Conservation (phyloP, 495 filamentous ascomycete species). For the Platismatia glauca region DNA sequence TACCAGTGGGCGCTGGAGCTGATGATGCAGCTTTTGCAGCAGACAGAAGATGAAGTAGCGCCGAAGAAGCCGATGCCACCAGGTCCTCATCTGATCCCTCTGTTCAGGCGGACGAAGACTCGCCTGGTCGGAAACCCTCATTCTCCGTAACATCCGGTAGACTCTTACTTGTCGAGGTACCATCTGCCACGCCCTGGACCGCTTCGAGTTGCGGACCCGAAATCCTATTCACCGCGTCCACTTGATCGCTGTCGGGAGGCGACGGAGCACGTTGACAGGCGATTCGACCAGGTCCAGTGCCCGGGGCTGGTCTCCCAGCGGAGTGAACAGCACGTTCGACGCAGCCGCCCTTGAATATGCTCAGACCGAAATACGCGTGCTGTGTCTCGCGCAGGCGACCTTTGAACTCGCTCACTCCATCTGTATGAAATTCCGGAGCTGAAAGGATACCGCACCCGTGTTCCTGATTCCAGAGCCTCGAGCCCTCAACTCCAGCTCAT, state of each 20-base stretch:
- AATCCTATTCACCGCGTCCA: no score
- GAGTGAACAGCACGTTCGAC: constrained; percentile 4
- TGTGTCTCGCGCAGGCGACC: neutral
- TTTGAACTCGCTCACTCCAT: neutral
- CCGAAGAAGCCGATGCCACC: neutral
- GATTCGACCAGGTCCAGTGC: neutral
- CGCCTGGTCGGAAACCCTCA: neutral
- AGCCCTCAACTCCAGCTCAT: neutral
- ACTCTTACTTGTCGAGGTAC: neutral
- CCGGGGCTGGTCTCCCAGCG: neutral
- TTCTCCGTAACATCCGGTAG: neutral
- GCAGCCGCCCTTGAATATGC: constrained; percentile 8
- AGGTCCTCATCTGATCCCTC: neutral
- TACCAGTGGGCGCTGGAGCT: neutral
- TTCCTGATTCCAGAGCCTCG: constrained; percentile 1
- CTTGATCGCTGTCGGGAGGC: neutral
- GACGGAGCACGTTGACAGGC: neutral
- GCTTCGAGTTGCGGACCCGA: neutral
- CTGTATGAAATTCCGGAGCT: neutral
- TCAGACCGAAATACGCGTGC: constrained; percentile 2
- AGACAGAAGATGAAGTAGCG: neutral
- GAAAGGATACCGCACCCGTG: constrained; percentile 1
- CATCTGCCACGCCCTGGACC: neutral
- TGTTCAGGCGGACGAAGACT: no score
- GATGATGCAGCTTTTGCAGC: neutral